These are phyloP conservation scores for Globisporangium orthogonon DNA, from an alignment of 352 stramenopile genomes.

Conservation along the genomic window DNA sequence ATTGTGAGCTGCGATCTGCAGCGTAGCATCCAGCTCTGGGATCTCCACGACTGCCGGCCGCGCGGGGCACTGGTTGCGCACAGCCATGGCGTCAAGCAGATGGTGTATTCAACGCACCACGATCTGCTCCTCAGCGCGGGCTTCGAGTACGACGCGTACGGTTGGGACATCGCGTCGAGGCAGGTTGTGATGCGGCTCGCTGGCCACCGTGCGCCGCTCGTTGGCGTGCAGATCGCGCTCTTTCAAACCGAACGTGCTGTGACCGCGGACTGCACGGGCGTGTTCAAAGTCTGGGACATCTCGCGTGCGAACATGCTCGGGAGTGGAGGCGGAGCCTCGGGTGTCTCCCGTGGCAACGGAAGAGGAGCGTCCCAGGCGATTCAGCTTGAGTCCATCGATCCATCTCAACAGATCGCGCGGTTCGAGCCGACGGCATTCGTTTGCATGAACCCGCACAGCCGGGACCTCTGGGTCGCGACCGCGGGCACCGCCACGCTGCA, in stretches of 20 bases:
- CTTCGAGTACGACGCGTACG: constrained; percentile 80
- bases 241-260: constrained; percentile 80
- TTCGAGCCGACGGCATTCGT: constrained; percentile 59
- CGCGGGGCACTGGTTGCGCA: constrained; percentile 57
- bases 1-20: constrained; percentile 73
- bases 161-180: constrained; percentile 78
- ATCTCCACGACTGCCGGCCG: constrained; percentile 59
- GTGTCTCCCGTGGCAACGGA: background rate
- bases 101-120: constrained; percentile 71
- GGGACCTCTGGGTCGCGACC: constrained; percentile 57
- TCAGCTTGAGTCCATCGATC: constrained; percentile 58
- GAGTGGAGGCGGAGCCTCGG: constrained; percentile 4
- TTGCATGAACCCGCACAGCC: constrained; percentile 36
- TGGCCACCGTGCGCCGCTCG: constrained; percentile 67
- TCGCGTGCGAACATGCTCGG: constrained; percentile 18
- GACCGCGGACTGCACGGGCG: constrained; percentile 59
- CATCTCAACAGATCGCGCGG: constrained; percentile 36
- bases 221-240: constrained; percentile 60
- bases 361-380: constrained; percentile 38
- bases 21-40: constrained; percentile 72
- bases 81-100: constrained; percentile 57
- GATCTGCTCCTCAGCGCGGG: constrained; percentile 74
- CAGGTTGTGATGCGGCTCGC: constrained; percentile 60
- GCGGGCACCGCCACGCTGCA: constrained; percentile 48
- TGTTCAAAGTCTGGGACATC: constrained; percentile 88